phyloP scores from a whole-genome alignment of 139 green algal genomes.

The Pedinophyceae sp. region DNA sequence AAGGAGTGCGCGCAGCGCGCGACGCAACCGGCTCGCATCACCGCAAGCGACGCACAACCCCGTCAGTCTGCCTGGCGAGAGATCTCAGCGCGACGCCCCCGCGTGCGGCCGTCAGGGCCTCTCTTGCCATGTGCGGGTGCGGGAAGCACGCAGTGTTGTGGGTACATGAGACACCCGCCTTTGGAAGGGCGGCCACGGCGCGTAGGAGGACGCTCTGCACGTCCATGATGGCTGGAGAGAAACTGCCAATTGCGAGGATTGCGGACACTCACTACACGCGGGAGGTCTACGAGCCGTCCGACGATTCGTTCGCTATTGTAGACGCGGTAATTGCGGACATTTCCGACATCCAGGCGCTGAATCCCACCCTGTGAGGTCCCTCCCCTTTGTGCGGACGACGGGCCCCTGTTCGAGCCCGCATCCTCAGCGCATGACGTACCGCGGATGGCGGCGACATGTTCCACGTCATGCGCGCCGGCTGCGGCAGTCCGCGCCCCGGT shows the following conservation, averaged over 20 bases:
- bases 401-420: background rate
- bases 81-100: no score
- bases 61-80: no score
- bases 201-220: background rate
- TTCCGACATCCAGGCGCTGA: background rate
- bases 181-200: no score
- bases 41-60: no score
- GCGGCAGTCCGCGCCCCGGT: background rate
- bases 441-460: background rate
- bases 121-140: background rate
- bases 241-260: conserved; percentile 2
- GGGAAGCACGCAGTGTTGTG: background rate
- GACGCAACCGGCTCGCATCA: no score
- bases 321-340: conserved; percentile 7
- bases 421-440: background rate
- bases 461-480: background rate
- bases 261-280: background rate
- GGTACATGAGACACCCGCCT: no score
- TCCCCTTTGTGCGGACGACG: background rate
- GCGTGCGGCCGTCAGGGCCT: background rate
- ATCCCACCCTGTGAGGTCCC: background rate
- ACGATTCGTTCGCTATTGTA: conserved; percentile 6
- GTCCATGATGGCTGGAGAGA: background rate
- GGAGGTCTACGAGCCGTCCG: conserved; percentile 2
- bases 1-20: no score